A percentile compares a stretch with the other conserved stretches of the same genome.
Evolutionary conservation across 176 grass and related monocot genomes (phyloP).

Genomic region (Secale cereale): DNA sequence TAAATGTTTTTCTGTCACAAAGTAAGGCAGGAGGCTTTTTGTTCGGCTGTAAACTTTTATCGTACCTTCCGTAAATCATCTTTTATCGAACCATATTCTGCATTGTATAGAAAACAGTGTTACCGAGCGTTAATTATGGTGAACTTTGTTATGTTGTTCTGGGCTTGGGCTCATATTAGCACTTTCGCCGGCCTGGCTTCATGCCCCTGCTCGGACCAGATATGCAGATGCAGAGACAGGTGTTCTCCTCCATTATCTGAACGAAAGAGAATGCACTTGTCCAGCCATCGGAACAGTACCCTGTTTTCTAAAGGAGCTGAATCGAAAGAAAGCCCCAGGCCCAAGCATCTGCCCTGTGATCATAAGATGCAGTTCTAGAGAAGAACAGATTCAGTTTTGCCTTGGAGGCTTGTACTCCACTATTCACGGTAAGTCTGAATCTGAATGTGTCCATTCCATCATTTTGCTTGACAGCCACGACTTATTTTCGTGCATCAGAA

Average conservation of each 20-base stretch:
- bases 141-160: too few species aligned
- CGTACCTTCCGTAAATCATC: not conserved
- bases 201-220: too few species aligned
- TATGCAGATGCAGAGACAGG: too few species aligned
- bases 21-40: slow-evolving; percentile 17
- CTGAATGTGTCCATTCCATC: not conserved
- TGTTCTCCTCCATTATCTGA: too few species aligned
- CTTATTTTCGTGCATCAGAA: not conserved
- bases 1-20: slow-evolving; percentile 32
- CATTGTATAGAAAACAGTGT: too few species aligned
- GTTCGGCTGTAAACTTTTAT: not conserved
- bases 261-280: too few species aligned
- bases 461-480: not conserved
- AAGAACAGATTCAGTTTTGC: not conserved
- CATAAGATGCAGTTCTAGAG: not conserved
- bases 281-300: too few species aligned
- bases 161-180: too few species aligned
- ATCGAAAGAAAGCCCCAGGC: not conserved
- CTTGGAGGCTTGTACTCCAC: not conserved
- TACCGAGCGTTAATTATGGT: too few species aligned
- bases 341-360: not conserved
- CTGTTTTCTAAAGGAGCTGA: too few species aligned
- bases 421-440: not conserved
- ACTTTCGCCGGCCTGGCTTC: too few species aligned
- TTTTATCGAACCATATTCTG: too few species aligned